A percentile compares a stretch with the other conserved stretches of the same genome.
Evolutionary conservation across 1,284 basidiomycete species (phyloP).

Genomic region (Tilletia setariae): DNA sequence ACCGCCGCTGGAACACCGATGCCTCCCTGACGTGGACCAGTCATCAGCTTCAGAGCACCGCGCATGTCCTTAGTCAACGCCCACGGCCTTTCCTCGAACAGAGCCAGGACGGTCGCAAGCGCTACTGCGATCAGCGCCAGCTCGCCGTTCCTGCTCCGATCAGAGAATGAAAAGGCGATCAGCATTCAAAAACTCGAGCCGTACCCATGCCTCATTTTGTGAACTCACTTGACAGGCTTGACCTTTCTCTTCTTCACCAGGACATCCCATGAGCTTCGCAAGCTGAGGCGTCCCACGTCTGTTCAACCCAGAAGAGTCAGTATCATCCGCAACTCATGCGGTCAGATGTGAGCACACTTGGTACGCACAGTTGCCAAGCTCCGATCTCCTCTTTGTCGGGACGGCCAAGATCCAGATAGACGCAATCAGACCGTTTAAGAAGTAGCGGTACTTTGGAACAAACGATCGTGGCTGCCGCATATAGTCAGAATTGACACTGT

Average conservation of each 20-base stretch:
- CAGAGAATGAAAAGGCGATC: no score
- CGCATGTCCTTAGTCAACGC: constrained; percentile 21
- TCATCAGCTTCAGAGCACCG: constrained; percentile 7
- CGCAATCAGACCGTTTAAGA: constrained; percentile 41
- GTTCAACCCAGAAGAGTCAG: background rate
- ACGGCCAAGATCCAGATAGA: constrained; percentile 41
- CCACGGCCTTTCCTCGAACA: constrained; percentile 34
- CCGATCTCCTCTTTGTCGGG: constrained; percentile 26
- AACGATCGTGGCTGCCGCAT: constrained; percentile 28
- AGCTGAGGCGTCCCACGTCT: constrained; percentile 28
- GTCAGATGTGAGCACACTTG: no score
- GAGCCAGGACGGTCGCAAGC: constrained; percentile 27
- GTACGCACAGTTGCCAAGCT: constrained; percentile 28
- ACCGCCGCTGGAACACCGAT: background rate
- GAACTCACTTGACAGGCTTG: constrained; percentile 14
- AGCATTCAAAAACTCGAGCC: no score
- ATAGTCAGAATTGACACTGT: background rate
- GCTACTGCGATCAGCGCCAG: constrained; percentile 32
- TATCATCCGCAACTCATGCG: background rate
- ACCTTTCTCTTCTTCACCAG: constrained; percentile 28
- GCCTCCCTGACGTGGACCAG: constrained; percentile 16
- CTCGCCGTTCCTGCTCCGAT: constrained; percentile 24
- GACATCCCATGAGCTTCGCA: constrained; percentile 27
- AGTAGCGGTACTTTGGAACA: constrained; percentile 33
- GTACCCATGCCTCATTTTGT: background rate